Percentiles rank a stretch among this genome's conserved stretches.
These are phyloP conservation scores for Saccharomyces hybrid DNA, from an alignment of 1,139 yeast species.

Conservation along the genomic window DNA sequence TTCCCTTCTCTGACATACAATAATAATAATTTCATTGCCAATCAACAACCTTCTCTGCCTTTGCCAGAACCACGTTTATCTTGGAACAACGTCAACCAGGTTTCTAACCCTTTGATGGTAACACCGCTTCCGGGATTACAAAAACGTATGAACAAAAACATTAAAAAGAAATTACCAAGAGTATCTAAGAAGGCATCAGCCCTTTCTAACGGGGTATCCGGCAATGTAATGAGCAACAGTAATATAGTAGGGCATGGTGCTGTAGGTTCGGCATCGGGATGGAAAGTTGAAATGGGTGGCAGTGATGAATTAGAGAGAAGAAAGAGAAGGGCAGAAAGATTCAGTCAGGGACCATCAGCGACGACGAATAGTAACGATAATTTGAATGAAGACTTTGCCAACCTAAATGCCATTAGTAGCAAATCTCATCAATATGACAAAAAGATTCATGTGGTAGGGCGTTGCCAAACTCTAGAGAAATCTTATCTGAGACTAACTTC, in stretches of 20 bases:
- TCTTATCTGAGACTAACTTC: constrained; percentile 78
- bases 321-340: constrained; percentile 27
- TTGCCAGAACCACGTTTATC: neutral
- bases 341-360: constrained; percentile 10
- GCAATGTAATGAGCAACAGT: neutral
- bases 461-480: constrained; percentile 61
- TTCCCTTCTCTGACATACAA: neutral
- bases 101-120: neutral
- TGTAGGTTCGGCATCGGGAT: neutral
- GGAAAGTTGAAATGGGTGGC: neutral
- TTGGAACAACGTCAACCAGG: neutral
- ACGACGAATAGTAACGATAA: constrained; percentile 7
- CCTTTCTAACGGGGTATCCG: neutral
- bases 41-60: neutral
- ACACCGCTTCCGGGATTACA: neutral
- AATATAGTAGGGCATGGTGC: neutral
- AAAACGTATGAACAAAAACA: neutral
- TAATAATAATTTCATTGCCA: neutral
- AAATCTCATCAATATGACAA: constrained; percentile 30
- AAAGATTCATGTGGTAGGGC: constrained; percentile 50
- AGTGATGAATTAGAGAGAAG: constrained; percentile 18
- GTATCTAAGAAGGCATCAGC: neutral
- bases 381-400: constrained; percentile 22
- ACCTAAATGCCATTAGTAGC: constrained; percentile 29
- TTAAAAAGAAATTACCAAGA: neutral